Evolutionary conservation across 148 eudicot genomes (phyloP), one percentile per base, ranked within the genome.

Genomic region (Spergularia marina): DNA sequence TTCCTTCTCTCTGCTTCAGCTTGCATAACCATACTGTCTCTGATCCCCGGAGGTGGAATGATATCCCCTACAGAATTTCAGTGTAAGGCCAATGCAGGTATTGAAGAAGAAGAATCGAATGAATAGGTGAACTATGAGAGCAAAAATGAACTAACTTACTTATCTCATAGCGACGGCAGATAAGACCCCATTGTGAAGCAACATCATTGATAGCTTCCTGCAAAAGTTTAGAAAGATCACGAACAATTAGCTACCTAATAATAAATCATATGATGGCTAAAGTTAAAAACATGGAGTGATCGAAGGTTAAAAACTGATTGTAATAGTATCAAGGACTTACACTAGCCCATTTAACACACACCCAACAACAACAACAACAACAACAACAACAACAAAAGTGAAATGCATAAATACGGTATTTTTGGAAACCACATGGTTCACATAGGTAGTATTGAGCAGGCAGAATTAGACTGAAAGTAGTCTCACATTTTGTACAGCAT

Each of bases 1-100:
- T 82, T 96, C 82, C 86, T 92, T 76, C 98, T 89, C 73, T 96
- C 99, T 12, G 99, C 99, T 86, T 96, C 99, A 57, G 98, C 99
- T 81, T 92, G 99, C 98, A 91, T 89, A 78, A 91, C 99, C 99
- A 96, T 96, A 66, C 98, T 94, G 60, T 82, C 87, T 80, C 84
- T 88, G 52, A 96, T 88, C 59, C 89, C 97, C 17, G 81, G 86
- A 53, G 98, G 98, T 74, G 98, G 99, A 88, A 90, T 84, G 68
- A 96, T 96, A 80, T 96, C 99, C 93, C 93, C 99, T 96, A 49
- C 15, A 82, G 4, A 67, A 68, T 72, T 77, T 34, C 14, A 72
- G 63, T 34, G 57, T 69, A 67, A 62, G 34, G 25, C n/a, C 20
- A 71, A 68, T 66, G 49, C 20, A 34, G 21, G 23, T 59, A 57